Evolutionary conservation across 768 basidiomycete genomes (phyloP), one percentile per base, ranked within the genome.

Genomic region (Trametes coccinea): DNA sequence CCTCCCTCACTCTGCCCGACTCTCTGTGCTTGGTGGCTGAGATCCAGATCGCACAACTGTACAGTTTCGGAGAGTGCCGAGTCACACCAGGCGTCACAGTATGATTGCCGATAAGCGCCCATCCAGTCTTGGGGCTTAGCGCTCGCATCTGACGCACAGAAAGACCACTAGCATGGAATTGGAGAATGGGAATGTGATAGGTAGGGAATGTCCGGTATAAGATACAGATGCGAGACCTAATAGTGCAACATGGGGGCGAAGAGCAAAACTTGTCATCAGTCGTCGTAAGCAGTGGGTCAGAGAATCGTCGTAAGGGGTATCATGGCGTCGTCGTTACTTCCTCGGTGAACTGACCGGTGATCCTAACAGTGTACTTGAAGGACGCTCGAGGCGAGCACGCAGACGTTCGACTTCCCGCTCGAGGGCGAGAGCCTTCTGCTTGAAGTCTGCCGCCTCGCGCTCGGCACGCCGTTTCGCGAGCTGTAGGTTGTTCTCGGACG

Each of bases 391-490:
- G 50, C 87, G 82, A 70, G 79, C 81, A n/a, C 84, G 81, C 43
- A 89, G 76, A 41, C 88, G 77, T 70, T 89, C 88, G n/a, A 89
- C 77, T 70, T 89, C 87, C 14, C 83, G 80, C 62, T 89, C 86
- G 37, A 87, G 76, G 45, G 86, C 87, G 14, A 91, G 77, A 44
- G 85, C 80, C 62, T 83, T 83, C 72, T 90, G 88, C 72, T 84
- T 89, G 67, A 83, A 84, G 65, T 93, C 90, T 5, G 76, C 83
- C 33, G 87, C 88, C 66, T 93, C 90, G 41, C 89, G 81, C 67
- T 92, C 91, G 40, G 87, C 88, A 45, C 89, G 81, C 34, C 90
- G 85, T 72, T 91, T 91, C 27, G 82, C 83, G 10, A 88, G 79
- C 66, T 87, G 84, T 3, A 92, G 76, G n/a, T 81, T 78, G 63